Percentiles rank a stretch among this genome's conserved stretches.
Conservation (phyloP, 2,329 filamentous ascomycete genomes). For the Fusarium liriodendri region DNA sequence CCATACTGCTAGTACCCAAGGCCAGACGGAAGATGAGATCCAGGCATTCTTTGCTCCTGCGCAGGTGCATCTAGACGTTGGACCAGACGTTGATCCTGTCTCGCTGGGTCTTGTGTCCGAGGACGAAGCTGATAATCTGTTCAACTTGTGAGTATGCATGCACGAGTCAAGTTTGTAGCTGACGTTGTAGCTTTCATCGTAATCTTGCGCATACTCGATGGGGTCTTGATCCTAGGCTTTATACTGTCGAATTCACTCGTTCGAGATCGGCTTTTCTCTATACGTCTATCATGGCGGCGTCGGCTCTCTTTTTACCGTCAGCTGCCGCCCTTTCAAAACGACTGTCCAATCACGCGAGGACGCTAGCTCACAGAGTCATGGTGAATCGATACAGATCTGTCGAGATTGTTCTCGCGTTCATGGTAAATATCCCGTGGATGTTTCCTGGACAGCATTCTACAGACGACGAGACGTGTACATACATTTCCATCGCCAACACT, state of each 20-base stretch:
- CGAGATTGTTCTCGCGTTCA: constrained; percentile 79
- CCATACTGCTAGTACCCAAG: constrained; percentile 32
- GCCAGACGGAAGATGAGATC: constrained; percentile 57
- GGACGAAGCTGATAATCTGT: constrained; percentile 72
- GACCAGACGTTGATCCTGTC: constrained; percentile 74
- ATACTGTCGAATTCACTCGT: constrained; percentile 74
- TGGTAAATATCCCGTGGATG: constrained; percentile 83
- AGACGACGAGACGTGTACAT: constrained; percentile 79
- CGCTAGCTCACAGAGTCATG: constrained; percentile 71
- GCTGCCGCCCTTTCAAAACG: constrained; percentile 73
- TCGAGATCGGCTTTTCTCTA: constrained; percentile 77
- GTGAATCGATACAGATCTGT: constrained; percentile 73
- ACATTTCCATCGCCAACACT: constrained; percentile 75
- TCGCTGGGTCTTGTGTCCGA: constrained; percentile 75
- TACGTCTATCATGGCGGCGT: constrained; percentile 76
- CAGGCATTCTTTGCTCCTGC: constrained; percentile 76
- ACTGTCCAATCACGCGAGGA: constrained; percentile 72
- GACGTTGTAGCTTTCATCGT: constrained; percentile 68
- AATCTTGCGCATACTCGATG: constrained; percentile 79
- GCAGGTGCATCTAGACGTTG: constrained; percentile 71
- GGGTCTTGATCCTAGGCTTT: constrained; percentile 76
- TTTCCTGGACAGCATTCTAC: constrained; percentile 74
- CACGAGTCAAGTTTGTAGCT: not conserved
- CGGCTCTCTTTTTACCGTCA: constrained; percentile 74
- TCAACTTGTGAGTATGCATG: constrained; percentile 66